Evolutionary conservation across 2,329 filamentous ascomycete species (phyloP), one percentile per base, ranked within the genome.

Genomic region (Neofusicoccum ribis): DNA sequence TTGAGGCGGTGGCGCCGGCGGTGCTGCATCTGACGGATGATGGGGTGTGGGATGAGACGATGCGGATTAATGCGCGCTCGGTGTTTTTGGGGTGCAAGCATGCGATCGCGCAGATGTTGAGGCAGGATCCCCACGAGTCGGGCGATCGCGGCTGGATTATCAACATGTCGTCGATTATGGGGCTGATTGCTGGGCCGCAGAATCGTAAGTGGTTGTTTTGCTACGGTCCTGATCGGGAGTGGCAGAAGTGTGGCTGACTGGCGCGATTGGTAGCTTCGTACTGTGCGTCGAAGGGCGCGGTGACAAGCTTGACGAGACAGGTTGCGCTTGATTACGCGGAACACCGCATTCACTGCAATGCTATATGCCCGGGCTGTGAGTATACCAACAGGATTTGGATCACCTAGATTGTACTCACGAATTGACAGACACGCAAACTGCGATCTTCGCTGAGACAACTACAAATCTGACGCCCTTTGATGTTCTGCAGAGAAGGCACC

Each of bases 331-430:
- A 86, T 39, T 85, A 84, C 66, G 84, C 80, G 0, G 70, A 71
- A 0, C 70, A 81, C 9, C 73, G 78, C 0, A 84, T 86, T 23
- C 84, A 86, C 66, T 79, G 81, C 44, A 86, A 86, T 68, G 82
- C 83, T 0, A 76, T 86, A 3, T 85, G 83, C 60, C 84, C 85
- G 3, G 85, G 84, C 3, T 86, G 71, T 74, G 70, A 75, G 79
- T 47, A 23, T 31, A 31, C 27, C 20, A 36, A 14, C 2, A 15
- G 23, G 15, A 2, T 2, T 8, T 43, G 2, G 39, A 0, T 15
- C 15, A 7, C 41, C 14, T 4, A 15, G 39, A 14, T 59, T 5
- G 31, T 1, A 3, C 37, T 58, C 11, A 58, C 37, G 5, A 1
- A 9, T 11, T 3, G 1, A 3, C 15, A 59, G 54, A 59, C 14